Evolutionary conservation across 169 alveolate species (phyloP).

Genomic region (Pseudocohnilembus persalinus): DNA sequence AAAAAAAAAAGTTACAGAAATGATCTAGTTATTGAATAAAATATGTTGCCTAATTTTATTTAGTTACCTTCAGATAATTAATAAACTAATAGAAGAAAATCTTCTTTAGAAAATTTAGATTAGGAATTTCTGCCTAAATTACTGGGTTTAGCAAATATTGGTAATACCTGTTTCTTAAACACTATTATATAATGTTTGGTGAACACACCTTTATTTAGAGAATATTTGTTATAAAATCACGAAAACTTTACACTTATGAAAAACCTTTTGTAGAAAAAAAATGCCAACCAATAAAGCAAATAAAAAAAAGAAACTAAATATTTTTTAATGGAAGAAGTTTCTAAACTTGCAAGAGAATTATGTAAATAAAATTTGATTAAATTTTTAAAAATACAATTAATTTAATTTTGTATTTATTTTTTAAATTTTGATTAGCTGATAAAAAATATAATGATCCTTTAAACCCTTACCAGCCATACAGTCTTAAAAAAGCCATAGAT

Average conservation of each 20-base stretch:
- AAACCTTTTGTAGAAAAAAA: too few species aligned
- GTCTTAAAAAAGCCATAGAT: conserved; percentile 26
- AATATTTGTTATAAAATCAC: conserved; percentile 4
- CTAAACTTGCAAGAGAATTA: conserved; percentile 20
- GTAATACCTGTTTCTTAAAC: conserved; percentile 31
- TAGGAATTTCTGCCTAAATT: conserved; percentile 1
- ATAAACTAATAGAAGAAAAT: neutral
- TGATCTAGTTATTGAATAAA: neutral
- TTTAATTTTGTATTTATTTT: too few species aligned
- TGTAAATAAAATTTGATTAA: neutral
- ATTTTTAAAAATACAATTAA: too few species aligned
- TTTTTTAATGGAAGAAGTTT: conserved; percentile 22
- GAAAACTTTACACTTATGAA: too few species aligned
- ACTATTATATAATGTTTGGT: conserved; percentile 22
- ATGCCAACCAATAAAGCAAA: too few species aligned
- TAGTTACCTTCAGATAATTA: conserved; percentile 10
- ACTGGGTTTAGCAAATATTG: conserved; percentile 16
- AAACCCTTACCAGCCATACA: conserved; percentile 9
- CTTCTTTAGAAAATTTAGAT: neutral
- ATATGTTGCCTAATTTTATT: neutral
- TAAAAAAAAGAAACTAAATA: conserved; percentile 4
- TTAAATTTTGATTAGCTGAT: neutral
- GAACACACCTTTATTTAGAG: conserved; percentile 22
- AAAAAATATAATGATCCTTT: neutral
- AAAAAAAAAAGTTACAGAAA: conserved; percentile 21